These are phyloP conservation scores for Hygrophorus pudorinus DNA, from an alignment of 768 basidiomycete genomes.

Conservation along the genomic window DNA sequence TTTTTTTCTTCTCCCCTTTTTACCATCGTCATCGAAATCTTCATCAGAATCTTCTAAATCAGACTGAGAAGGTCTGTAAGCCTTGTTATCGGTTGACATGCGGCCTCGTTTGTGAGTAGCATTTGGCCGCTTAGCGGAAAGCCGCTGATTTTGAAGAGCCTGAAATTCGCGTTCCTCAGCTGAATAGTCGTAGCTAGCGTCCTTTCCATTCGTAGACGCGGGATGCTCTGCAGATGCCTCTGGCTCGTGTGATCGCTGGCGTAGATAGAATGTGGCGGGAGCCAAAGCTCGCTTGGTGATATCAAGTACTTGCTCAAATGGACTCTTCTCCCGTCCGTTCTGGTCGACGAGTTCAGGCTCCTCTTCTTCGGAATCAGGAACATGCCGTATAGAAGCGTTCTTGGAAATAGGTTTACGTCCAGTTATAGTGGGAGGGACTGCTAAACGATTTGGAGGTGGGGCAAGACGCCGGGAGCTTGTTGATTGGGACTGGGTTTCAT, in stretches of 20 bases:
- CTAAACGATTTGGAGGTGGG: slow-evolving; percentile 44
- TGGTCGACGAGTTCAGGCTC: slow-evolving; percentile 17
- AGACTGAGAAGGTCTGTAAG: slow-evolving; percentile 60
- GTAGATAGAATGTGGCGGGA: slow-evolving; percentile 56
- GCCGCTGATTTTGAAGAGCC: slow-evolving; percentile 23
- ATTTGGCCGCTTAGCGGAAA: slow-evolving; percentile 9
- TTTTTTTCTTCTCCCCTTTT: slow-evolving; percentile 42
- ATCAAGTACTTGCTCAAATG: slow-evolving; percentile 52
- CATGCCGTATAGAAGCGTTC: slow-evolving; percentile 39
- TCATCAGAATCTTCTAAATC: slow-evolving; percentile 58
- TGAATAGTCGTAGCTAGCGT: slow-evolving; percentile 67
- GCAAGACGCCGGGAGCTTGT: slow-evolving; percentile 48
- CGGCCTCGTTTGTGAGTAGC: slow-evolving; percentile 41
- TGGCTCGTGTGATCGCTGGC: slow-evolving; percentile 51
- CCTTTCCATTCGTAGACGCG: slow-evolving; percentile 27
- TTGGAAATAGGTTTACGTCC: slow-evolving; percentile 46
- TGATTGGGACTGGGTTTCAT: slow-evolving; percentile 55
- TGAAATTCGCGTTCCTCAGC: slow-evolving; percentile 64
- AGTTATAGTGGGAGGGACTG: slow-evolving; percentile 18
- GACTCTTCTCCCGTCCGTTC: slow-evolving; percentile 54
- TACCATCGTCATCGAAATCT: slow-evolving; percentile 43
- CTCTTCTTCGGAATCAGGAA: slow-evolving; percentile 65
- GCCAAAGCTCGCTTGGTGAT: slow-evolving; percentile 41
- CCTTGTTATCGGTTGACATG: slow-evolving; percentile 73
- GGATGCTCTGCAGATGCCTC: slow-evolving; percentile 19